Conservation (phyloP, 768 basidiomycete genomes). For the Lentinula raphanica region DNA sequence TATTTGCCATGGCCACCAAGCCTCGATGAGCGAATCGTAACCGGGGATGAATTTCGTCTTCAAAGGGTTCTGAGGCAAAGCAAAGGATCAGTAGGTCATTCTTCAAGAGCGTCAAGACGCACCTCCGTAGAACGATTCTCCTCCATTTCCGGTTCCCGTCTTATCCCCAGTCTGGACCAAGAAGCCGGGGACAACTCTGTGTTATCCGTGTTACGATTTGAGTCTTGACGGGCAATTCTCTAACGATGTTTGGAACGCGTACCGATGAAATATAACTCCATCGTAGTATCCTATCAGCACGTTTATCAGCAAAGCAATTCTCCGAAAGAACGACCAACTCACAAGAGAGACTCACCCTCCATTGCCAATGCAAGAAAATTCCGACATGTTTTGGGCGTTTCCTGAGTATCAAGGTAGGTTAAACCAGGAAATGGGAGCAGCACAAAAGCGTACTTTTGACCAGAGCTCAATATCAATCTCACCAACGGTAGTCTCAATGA, state of each 20-base stretch:
- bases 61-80: slow-evolving; percentile 71
- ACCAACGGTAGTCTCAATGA: slow-evolving; percentile 84
- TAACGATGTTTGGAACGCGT: slow-evolving; percentile 11
- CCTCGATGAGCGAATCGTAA: slow-evolving; percentile 88
- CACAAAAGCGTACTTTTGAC: slow-evolving; percentile 62
- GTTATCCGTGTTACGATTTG: not conserved
- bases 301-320: not conserved
- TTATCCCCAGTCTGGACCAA: slow-evolving; percentile 93
- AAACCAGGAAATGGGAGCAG: too few relatives aligned
- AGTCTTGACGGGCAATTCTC: too few relatives aligned
- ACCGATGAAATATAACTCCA: slow-evolving; percentile 92
- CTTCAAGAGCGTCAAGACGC: slow-evolving; percentile 6
- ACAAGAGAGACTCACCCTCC: slow-evolving; percentile 62
- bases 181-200: slow-evolving; percentile 83
- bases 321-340: not conserved
- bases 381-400: slow-evolving; percentile 91
- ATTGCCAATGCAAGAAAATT: slow-evolving; percentile 86
- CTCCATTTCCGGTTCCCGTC: slow-evolving; percentile 86
- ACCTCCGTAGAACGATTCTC: slow-evolving; percentile 95
- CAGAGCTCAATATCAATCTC: slow-evolving; percentile 89
- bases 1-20: slow-evolving; percentile 88
- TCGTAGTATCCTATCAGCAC: slow-evolving; percentile 81
- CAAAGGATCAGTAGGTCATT: not conserved
- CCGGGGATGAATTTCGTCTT: slow-evolving; percentile 91
- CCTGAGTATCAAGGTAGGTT: slow-evolving; percentile 33